Percentiles rank a stretch among this genome's conserved stretches.
These are phyloP conservation scores for Cordyceps militaris DNA, from an alignment of 2,329 filamentous ascomycete genomes.

Conservation along the genomic window DNA sequence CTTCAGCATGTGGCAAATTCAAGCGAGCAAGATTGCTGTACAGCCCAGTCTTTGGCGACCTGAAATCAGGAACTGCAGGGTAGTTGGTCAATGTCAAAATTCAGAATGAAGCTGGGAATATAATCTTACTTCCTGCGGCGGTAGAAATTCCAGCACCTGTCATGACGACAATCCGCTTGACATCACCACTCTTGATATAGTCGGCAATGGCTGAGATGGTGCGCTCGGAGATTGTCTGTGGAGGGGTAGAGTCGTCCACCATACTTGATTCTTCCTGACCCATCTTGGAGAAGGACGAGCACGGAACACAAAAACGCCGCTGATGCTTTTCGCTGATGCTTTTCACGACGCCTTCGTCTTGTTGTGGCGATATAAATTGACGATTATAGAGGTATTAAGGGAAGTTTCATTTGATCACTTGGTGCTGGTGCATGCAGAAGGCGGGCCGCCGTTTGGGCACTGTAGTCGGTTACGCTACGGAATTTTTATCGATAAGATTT, in stretches of 20 bases:
- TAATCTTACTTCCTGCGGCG: slow-evolving; percentile 51
- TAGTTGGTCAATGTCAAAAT: background rate
- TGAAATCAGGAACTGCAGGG: slow-evolving; percentile 76
- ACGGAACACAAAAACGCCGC: slow-evolving; percentile 26
- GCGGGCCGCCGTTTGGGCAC: background rate
- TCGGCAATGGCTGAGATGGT: slow-evolving; percentile 70
- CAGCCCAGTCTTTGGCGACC: slow-evolving; percentile 85
- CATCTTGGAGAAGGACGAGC: slow-evolving; percentile 53
- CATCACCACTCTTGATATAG: slow-evolving; percentile 64
- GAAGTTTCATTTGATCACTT: background rate
- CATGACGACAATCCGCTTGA: slow-evolving; percentile 73
- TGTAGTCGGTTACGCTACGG: background rate
- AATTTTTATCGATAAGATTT: slow-evolving; percentile 6
- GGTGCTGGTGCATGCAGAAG: background rate
- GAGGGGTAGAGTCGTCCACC: slow-evolving; percentile 51
- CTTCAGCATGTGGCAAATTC: slow-evolving; percentile 81
- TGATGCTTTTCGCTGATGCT: slow-evolving; percentile 23
- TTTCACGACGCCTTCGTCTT: slow-evolving; percentile 30
- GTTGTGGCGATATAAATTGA: slow-evolving; percentile 25
- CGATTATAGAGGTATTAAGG: background rate
- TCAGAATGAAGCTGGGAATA: background rate
- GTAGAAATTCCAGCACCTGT: slow-evolving; percentile 87
- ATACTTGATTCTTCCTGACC: slow-evolving; percentile 75
- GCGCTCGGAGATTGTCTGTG: slow-evolving; percentile 60
- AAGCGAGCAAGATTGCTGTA: slow-evolving; percentile 87